Conservation (phyloP, 192 early-diverging fungal species). For the Anaeromyces robustus region DNA sequence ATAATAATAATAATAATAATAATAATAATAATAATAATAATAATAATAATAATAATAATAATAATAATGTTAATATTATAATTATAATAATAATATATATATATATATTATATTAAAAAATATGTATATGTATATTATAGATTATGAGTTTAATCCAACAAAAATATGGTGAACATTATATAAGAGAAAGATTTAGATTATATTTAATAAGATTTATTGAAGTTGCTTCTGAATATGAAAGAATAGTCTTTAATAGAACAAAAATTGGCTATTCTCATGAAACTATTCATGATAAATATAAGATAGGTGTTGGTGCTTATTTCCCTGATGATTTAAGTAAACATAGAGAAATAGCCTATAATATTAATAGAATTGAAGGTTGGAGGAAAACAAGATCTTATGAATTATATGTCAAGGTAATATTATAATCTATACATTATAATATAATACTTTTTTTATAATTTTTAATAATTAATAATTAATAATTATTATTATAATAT, state of each 20-base stretch:
- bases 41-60: too few species aligned
- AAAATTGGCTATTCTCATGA: constrained; percentile 30
- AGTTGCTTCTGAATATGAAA: constrained; percentile 60
- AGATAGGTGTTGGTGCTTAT: constrained; percentile 51
- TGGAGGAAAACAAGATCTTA: constrained; percentile 67
- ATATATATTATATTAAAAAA: constrained; percentile 3
- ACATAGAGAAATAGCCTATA: constrained; percentile 50
- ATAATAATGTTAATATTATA: too few species aligned
- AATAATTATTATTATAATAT: too few species aligned
- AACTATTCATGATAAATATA: constrained; percentile 13
- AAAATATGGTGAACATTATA: constrained; percentile 71
- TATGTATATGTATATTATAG: constrained; percentile 20
- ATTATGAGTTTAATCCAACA: constrained; percentile 64
- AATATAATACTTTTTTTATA: neutral
- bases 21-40: too few species aligned
- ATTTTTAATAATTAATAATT: too few species aligned
- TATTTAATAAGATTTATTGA: constrained; percentile 74
- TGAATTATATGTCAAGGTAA: constrained; percentile 46
- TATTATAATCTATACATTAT: too few species aligned
- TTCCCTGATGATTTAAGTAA: constrained; percentile 51
- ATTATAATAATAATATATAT: too few species aligned
- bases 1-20: too few species aligned
- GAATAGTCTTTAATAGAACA: constrained; percentile 42
- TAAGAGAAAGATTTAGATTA: constrained; percentile 74
- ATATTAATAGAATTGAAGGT: constrained; percentile 70